Evolutionary conservation across 495 filamentous ascomycete species (phyloP).

Genomic region (Platismatia glauca): DNA sequence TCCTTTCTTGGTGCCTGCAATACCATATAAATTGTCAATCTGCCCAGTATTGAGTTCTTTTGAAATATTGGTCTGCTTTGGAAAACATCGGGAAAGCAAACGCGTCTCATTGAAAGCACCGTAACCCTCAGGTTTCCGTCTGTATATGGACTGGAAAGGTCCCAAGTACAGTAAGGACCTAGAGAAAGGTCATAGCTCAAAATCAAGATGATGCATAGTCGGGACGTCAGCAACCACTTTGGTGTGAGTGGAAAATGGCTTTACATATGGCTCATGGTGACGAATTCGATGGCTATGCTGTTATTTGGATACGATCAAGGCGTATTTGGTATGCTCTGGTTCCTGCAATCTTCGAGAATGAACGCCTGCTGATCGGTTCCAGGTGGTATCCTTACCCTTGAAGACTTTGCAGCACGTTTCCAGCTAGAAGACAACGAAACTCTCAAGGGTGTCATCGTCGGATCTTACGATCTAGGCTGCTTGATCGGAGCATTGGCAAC

Average conservation of each 20-base stretch:
- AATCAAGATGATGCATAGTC: neutral
- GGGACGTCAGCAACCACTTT: constrained; percentile 2
- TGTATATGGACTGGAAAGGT: constrained; percentile 6
- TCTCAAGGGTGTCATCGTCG: constrained; percentile 4
- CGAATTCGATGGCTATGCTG: constrained; percentile 9
- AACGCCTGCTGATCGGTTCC: neutral
- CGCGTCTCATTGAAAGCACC: neutral
- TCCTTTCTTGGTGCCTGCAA: neutral
- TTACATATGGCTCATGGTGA: neutral
- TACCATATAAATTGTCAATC: neutral
- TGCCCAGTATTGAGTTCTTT: neutral
- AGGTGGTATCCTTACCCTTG: constrained; percentile 6
- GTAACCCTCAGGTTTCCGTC: neutral
- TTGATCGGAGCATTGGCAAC: constrained; percentile 1
- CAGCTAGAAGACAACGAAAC: constrained; percentile 5
- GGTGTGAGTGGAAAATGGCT: constrained; percentile 5
- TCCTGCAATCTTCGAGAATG: neutral
- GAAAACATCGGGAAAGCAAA: neutral
- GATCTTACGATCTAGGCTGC: constrained; percentile 4
- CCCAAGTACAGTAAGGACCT: constrained; percentile 8
- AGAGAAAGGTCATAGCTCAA: constrained; percentile 3
- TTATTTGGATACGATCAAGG: constrained; percentile 24
- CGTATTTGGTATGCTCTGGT: constrained; percentile 12
- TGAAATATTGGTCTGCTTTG: too few relatives aligned
- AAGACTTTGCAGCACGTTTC: constrained; percentile 2